Conservation (phyloP, 1,284 basidiomycete species). For the Thecaphora frezii region DNA sequence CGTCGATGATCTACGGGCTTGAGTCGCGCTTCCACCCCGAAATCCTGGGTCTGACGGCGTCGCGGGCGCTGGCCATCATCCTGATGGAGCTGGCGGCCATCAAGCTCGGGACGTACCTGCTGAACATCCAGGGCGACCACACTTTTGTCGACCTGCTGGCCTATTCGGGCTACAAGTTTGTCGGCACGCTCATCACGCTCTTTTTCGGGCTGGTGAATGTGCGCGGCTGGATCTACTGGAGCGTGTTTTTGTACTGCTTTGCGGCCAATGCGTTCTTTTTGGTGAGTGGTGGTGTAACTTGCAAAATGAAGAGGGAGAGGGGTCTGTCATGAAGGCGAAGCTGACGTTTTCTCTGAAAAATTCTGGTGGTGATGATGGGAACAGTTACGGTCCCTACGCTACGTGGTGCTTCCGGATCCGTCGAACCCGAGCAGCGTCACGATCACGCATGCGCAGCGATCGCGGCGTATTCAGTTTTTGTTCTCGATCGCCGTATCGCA, state of each 20-base stretch:
- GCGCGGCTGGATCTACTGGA: constrained; percentile 68
- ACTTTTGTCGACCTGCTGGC: constrained; percentile 65
- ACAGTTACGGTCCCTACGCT: constrained; percentile 85
- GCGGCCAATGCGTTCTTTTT: constrained; percentile 91
- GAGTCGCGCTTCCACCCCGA: constrained; percentile 83
- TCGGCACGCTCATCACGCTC: constrained; percentile 61
- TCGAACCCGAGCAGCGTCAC: constrained; percentile 64
- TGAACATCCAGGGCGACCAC: constrained; percentile 76
- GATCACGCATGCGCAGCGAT: constrained; percentile 76
- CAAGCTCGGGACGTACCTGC: constrained; percentile 84
- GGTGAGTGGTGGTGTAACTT: constrained; percentile 64
- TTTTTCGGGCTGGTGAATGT: constrained; percentile 39
- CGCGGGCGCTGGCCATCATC: constrained; percentile 66
- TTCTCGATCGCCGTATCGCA: constrained; percentile 74
- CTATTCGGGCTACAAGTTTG: constrained; percentile 96
- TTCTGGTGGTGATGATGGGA: neutral
- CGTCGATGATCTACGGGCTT: constrained; percentile 76
- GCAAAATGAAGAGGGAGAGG: neutral
- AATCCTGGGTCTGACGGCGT: constrained; percentile 82
- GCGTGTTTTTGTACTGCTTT: constrained; percentile 80
- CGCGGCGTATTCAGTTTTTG: constrained; percentile 79
- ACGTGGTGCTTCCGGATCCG: constrained; percentile 78
- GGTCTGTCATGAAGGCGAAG: no score
- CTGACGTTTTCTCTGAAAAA: no score
- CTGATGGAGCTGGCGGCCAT: constrained; percentile 77